Evolutionary conservation across 495 filamentous ascomycete genomes (phyloP).

Genomic region (Extremus antarcticus): DNA sequence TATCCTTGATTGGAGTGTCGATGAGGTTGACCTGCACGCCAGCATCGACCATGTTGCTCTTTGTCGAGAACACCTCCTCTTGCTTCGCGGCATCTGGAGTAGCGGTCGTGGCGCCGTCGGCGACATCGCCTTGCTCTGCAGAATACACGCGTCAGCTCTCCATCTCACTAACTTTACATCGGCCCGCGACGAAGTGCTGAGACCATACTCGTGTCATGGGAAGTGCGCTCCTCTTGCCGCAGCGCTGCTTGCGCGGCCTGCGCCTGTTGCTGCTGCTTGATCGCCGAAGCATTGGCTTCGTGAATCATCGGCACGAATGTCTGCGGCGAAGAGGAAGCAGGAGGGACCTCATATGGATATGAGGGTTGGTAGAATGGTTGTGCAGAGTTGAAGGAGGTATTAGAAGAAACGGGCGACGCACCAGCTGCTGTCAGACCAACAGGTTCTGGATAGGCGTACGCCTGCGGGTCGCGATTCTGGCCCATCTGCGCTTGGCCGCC

Average conservation of each 20-base stretch:
- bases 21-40: conserved; percentile 16
- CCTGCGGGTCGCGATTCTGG: neutral
- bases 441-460: conserved; percentile 27
- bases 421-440: conserved; percentile 10
- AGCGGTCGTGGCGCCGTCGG: conserved; percentile 5
- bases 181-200: conserved; percentile 10
- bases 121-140: conserved; percentile 13
- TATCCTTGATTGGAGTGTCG: neutral
- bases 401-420: conserved; percentile 30
- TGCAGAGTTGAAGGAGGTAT: conserved; percentile 25
- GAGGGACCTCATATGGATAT: conserved; percentile 19
- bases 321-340: conserved; percentile 29
- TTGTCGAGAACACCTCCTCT: conserved; percentile 3
- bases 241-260: neutral
- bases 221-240: conserved; percentile 19
- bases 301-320: neutral
- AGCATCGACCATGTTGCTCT: conserved; percentile 7
- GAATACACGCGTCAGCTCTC: conserved; percentile 14
- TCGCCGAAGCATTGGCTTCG: neutral
- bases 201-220: conserved; percentile 18
- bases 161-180: neutral
- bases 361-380: conserved; percentile 11
- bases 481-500: conserved; percentile 22
- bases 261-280: neutral
- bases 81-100: conserved; percentile 5